Conservation (phyloP, 2,329 filamentous ascomycete genomes). For the Waltergamsia citrina region DNA sequence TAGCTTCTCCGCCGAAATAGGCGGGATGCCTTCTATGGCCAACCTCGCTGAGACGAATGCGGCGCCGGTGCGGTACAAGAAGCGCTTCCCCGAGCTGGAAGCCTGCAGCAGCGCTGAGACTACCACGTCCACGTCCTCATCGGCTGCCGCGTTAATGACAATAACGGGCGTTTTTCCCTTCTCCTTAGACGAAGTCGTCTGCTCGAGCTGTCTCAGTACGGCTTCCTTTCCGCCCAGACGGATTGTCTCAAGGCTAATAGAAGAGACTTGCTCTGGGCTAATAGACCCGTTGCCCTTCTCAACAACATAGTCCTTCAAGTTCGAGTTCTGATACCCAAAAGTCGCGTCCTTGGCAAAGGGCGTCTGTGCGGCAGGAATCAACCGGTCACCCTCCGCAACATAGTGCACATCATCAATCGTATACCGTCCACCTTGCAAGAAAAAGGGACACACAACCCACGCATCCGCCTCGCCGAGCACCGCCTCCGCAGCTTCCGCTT, state of each 20-base stretch:
- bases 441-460: conserved; percentile 49
- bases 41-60: conserved; percentile 36
- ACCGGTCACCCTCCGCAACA: conserved; percentile 36
- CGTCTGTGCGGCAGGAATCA: conserved; percentile 33
- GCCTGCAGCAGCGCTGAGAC: conserved; percentile 34
- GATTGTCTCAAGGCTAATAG: conserved; percentile 37
- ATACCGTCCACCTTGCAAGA: conserved; percentile 46
- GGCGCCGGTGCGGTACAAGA: conserved; percentile 28
- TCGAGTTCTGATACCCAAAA: conserved; percentile 45
- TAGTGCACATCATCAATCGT: conserved; percentile 50
- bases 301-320: conserved; percentile 38
- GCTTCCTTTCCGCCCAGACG: conserved; percentile 30
- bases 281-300: conserved; percentile 41
- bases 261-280: conserved; percentile 23
- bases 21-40: conserved; percentile 40
- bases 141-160: conserved; percentile 41
- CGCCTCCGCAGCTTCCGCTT: conserved; percentile 39
- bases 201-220: conserved; percentile 30
- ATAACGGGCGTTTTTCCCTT: conserved; percentile 22
- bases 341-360: conserved; percentile 47
- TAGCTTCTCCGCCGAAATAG: conserved; percentile 35
- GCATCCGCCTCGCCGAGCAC: conserved; percentile 40
- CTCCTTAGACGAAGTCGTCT: conserved; percentile 22
- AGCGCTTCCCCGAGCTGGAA: conserved; percentile 16
- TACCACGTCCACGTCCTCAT: conserved; percentile 46